Evolutionary conservation across 441 rosid genomes (phyloP), one percentile per base, ranked within the genome.

Genomic region (Erysimum cheiri): DNA sequence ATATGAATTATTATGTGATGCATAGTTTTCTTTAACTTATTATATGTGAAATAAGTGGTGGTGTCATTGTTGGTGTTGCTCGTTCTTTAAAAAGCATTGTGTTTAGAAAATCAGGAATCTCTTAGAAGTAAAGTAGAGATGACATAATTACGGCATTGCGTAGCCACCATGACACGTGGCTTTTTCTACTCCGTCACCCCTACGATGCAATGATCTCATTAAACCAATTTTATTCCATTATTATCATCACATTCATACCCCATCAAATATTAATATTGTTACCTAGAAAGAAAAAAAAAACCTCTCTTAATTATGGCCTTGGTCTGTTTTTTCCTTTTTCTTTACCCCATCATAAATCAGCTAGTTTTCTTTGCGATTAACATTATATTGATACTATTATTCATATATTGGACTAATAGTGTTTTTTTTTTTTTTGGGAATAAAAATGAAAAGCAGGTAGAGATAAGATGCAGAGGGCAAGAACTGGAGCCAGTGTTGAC

Each of bases 401-500:
- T 4, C 9, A 70, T 9, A 43, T 22, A 22, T 22, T 22, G 4
- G 31, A 41, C 66, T 70, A 62, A 75, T 12, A 63, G 6, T 19
- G 3, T 7, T 4, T 14, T 8, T n/a, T 6, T 15, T 3, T 31
- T 33, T 4, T 22, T 22, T 1, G 35, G 4, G 35, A 19, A 56
- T 40, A 35, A 39, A 35, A 60, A 43, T 17, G 44, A 47, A 56
- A 83, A 80, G 80, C 96, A 94, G 98, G 74, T 94, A 76, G 97
- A 88, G 81, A 94, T 94, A 78, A 89, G 79, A 78, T 94, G 98
- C 78, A 88, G 87, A 84, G 98, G 98, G 75, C 90, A 90, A 67
- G 82, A 88, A 72, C 90, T 94, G 26, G 81, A 33, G 62, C 96
- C 91, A 55, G 80, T 75, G 87, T 85, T 88, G 86, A 91, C 97